A percentile compares a stretch with the other conserved stretches of the same genome.
phyloP scores from a whole-genome alignment of 441 rosid genomes.

The Eutrema salsugineum region DNA sequence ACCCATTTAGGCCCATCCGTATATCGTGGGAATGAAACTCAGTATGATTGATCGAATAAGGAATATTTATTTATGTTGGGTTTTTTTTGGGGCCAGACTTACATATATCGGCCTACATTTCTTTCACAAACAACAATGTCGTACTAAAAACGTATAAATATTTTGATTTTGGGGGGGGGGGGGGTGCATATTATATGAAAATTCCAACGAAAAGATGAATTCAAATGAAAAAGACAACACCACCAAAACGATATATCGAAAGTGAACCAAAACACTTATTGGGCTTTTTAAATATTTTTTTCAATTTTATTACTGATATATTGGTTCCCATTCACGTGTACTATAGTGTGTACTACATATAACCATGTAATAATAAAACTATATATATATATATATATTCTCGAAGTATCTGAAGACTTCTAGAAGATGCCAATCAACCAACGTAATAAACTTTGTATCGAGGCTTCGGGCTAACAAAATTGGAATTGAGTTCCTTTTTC shows the following conservation, averaged over 20 bases:
- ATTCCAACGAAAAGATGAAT: no score
- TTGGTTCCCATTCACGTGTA: neutral
- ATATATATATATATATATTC: no score
- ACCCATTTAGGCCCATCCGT: neutral
- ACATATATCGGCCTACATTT: neutral
- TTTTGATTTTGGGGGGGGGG: neutral
- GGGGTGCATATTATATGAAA: neutral
- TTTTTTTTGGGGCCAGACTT: neutral
- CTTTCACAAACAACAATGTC: neutral
- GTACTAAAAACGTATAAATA: neutral
- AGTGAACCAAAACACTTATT: neutral
- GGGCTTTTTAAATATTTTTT: neutral
- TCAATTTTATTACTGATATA: neutral
- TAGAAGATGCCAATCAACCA: slow-evolving; percentile 11
- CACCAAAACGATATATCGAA: neutral
- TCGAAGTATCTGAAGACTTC: neutral
- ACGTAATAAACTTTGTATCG: neutral
- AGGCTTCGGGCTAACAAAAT: slow-evolving; percentile 4
- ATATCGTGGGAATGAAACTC: neutral
- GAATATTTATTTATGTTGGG: neutral
- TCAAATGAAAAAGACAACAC: no score
- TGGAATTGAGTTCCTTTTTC: slow-evolving; percentile 10
- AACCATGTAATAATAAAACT: no score
- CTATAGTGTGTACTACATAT: neutral
- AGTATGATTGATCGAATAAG: neutral